Evolutionary conservation across 2,329 filamentous ascomycete species (phyloP).

Genomic region (Aureobasidium sp.): DNA sequence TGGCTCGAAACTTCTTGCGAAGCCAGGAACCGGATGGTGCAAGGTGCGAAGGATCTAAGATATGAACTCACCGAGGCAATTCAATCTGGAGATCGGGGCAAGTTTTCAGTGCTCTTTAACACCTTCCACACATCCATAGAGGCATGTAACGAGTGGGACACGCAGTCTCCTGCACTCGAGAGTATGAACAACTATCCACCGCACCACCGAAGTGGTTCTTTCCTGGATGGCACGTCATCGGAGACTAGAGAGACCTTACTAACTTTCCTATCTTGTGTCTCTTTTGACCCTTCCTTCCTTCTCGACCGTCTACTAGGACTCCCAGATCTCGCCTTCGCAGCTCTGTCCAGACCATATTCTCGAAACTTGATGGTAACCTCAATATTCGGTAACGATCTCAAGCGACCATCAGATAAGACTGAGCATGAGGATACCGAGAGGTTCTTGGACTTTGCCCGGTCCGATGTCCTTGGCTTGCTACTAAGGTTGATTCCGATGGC

Average conservation of each 20-base stretch:
- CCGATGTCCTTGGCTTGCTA: conserved; percentile 77
- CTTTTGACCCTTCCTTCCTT: conserved; percentile 82
- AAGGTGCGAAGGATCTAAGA: conserved; percentile 67
- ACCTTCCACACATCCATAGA: conserved; percentile 64
- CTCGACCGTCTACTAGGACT: conserved; percentile 73
- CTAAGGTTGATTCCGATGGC: conserved; percentile 48
- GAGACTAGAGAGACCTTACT: conserved; percentile 69
- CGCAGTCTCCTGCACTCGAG: not conserved
- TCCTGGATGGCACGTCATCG: conserved; percentile 63
- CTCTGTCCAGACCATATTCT: not conserved
- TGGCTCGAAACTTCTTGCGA: conserved; percentile 68
- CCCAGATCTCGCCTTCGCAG: conserved; percentile 64
- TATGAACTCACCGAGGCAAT: conserved; percentile 72
- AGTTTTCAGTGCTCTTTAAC: conserved; percentile 67
- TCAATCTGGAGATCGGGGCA: conserved; percentile 69
- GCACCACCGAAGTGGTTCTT: conserved; percentile 36
- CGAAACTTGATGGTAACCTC: conserved; percentile 28
- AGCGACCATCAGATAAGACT: conserved; percentile 43
- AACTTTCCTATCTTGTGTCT: conserved; percentile 71
- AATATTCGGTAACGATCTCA: conserved; percentile 34
- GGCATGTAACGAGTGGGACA: conserved; percentile 35
- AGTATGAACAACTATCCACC: not conserved
- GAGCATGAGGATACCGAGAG: conserved; percentile 66
- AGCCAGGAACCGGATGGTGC: conserved; percentile 64
- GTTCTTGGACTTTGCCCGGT: conserved; percentile 79